A percentile compares a stretch with the other conserved stretches of the same genome.
Evolutionary conservation across 345 rosid genomes (phyloP).

Genomic region (Eucalyptus marginata): DNA sequence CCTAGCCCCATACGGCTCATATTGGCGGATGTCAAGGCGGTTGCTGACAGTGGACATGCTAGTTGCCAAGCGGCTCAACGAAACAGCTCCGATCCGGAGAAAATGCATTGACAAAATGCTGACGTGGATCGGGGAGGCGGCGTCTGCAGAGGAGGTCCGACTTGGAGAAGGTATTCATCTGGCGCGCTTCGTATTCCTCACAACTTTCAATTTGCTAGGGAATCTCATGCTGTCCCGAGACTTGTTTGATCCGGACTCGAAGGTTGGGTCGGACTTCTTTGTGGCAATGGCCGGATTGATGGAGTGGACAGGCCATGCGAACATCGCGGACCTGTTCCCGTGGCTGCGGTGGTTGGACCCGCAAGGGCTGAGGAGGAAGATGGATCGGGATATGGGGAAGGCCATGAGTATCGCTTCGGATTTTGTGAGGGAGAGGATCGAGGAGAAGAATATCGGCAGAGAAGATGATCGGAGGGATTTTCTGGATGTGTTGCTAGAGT

Average conservation of each 20-base stretch:
- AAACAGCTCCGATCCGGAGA: slow-evolving; percentile 13
- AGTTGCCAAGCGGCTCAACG: slow-evolving; percentile 25
- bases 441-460: neutral
- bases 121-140: slow-evolving; percentile 31
- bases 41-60: slow-evolving; percentile 39
- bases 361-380: slow-evolving; percentile 34
- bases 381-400: slow-evolving; percentile 34
- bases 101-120: slow-evolving; percentile 34
- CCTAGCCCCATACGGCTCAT: slow-evolving; percentile 38
- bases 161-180: slow-evolving; percentile 13
- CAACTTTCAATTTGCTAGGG: slow-evolving; percentile 32
- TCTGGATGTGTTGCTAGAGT: slow-evolving; percentile 42
- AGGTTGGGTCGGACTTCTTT: slow-evolving; percentile 15
- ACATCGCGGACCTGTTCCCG: slow-evolving; percentile 31
- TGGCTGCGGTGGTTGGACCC: slow-evolving; percentile 36
- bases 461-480: slow-evolving; percentile 12
- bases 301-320: slow-evolving; percentile 24
- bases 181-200: slow-evolving; percentile 24
- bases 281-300: slow-evolving; percentile 9
- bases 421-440: slow-evolving; percentile 26
- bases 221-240: slow-evolving; percentile 50
- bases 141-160: neutral
- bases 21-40: slow-evolving; percentile 36
- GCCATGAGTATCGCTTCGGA: slow-evolving; percentile 27
- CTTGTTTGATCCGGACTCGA: slow-evolving; percentile 22